Conservation (phyloP, 164 flowering plant genomes). For the Echeveria elegans region DNA sequence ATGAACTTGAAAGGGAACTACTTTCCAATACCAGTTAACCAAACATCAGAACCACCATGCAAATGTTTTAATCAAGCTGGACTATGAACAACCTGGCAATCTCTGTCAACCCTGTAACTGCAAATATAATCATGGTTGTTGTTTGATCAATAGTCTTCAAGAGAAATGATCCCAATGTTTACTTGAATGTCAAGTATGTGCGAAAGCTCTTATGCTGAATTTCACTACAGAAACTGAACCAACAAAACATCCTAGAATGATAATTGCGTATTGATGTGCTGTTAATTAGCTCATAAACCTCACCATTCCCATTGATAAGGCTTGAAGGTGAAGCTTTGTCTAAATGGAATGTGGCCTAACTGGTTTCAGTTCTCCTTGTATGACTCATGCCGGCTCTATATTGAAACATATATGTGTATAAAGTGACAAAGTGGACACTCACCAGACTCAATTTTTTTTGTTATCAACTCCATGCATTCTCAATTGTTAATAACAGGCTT, state of each 20-base stretch:
- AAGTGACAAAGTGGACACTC: slow-evolving; percentile 2
- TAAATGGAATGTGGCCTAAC: slow-evolving; percentile 5
- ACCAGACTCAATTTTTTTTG: slow-evolving; percentile 1
- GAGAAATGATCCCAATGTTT: not conserved
- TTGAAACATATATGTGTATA: not conserved
- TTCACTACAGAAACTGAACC: too few relatives aligned
- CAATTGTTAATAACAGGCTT: not conserved
- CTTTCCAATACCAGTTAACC: slow-evolving; percentile 24
- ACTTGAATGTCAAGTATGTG: not conserved
- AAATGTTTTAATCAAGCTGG: too few relatives aligned
- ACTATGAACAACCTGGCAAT: not conserved
- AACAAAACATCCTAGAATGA: not conserved
- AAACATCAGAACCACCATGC: slow-evolving; percentile 16
- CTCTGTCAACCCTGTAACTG: not conserved
- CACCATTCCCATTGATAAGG: not conserved
- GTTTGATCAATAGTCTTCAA: not conserved
- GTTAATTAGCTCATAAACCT: too few relatives aligned
- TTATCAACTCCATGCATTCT: not conserved
- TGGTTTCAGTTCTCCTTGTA: not conserved
- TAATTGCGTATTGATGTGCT: too few relatives aligned
- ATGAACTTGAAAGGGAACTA: slow-evolving; percentile 82
- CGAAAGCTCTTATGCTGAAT: not conserved
- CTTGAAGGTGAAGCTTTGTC: not conserved
- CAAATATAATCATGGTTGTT: not conserved
- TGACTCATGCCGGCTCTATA: not conserved